phyloP scores from a whole-genome alignment of 2,329 filamentous ascomycete species.

The Paracoccidioides lutzii region DNA sequence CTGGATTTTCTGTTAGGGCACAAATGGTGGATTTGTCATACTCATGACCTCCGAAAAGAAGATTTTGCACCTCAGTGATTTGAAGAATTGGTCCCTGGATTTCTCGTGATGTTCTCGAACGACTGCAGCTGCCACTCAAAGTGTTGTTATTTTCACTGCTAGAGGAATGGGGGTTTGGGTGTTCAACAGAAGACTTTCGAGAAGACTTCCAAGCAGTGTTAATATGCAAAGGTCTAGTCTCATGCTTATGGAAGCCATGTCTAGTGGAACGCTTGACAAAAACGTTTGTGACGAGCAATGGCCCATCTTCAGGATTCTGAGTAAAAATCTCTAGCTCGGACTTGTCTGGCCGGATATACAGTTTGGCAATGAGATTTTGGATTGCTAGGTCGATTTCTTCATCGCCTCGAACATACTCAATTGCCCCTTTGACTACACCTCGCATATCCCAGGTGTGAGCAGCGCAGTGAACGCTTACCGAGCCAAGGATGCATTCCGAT shows the following conservation, averaged over 20 bases:
- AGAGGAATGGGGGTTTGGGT: background rate
- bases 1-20: slow-evolving; percentile 15
- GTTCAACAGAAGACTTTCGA: too few relatives aligned
- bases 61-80: slow-evolving; percentile 28
- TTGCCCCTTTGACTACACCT: slow-evolving; percentile 18
- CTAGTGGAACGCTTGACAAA: slow-evolving; percentile 24
- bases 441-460: slow-evolving; percentile 29
- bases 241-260: slow-evolving; percentile 15
- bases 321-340: slow-evolving; percentile 19
- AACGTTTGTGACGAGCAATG: slow-evolving; percentile 20
- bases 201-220: slow-evolving; percentile 1
- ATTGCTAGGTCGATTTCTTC: slow-evolving; percentile 19
- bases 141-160: slow-evolving; percentile 6
- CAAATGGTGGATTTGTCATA: slow-evolving; percentile 17
- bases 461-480: slow-evolving; percentile 29
- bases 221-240: background rate
- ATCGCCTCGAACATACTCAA: slow-evolving; percentile 16
- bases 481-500: slow-evolving; percentile 18
- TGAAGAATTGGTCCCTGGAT: slow-evolving; percentile 21
- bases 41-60: slow-evolving; percentile 16
- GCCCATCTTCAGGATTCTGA: slow-evolving; percentile 14
- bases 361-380: slow-evolving; percentile 20
- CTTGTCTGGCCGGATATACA: slow-evolving; percentile 22
- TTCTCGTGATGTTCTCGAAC: slow-evolving; percentile 5
- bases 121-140: background rate